Evolutionary conservation across 306 rosid species (phyloP), one percentile per base, ranked within the genome.

Genomic region (Fragaria iinumae): DNA sequence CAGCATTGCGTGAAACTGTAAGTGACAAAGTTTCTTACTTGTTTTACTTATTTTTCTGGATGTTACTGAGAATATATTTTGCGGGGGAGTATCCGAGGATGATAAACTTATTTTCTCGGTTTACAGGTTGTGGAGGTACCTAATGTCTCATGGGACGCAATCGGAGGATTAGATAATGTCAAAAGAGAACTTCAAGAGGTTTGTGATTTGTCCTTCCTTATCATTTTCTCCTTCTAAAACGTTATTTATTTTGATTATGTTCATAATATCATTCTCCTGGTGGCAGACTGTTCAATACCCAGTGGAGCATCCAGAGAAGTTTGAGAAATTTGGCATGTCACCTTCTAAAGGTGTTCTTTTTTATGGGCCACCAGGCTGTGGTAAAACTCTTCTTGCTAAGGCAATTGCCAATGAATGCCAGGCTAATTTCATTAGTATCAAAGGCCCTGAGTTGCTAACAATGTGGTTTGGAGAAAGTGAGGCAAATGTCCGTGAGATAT

Each of bases 391-490:
- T 16, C 90, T 89, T 47, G 91, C 93, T 10, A 86, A 89, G 77
- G 90, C 93, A 67, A 89, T 87, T 80, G 93, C 91, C 62, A 87
- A 86, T 55, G 95, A 90, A 69, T 90, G 94, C 62, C 90, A 90
- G 69, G 89, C 94, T 72, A 88, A 90, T 84, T 90, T 90, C 73
- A 88, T 90, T 48, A 90, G 94, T 56, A 82, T 90, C 36, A 88
- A 88, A 76, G 94, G 94, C 56, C 94, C 94, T 6, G 94, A 88
- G 82, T 69, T 88, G 79, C 84, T 90, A 49, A 90, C 94, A 43
- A 88, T 88, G 94, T 90, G 95, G 95, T 90, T 88, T 27, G 95
- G 95, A 32, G 92, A 89, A 77, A 89, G 93, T 47, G 94, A 90
- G 79, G 94, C 94, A 69, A 90, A 90, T 11, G 90, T 90, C 16